Base-by-base conservation (phyloP, 1,284 basidiomycete species). In the Athelia sp. region DNA sequence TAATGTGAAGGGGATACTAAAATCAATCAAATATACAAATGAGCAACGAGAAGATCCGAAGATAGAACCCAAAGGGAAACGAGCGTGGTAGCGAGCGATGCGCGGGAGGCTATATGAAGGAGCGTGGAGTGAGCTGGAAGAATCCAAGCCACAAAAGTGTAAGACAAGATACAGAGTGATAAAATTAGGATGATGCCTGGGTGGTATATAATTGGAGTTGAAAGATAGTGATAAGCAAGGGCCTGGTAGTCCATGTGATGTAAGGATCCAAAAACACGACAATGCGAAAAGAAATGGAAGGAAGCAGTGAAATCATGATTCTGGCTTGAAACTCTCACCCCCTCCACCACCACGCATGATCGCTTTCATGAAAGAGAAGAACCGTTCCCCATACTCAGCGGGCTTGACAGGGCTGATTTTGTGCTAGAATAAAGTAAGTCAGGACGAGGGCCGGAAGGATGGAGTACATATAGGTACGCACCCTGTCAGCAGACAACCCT, bases 401-500 rank as follows among this genome's bases (percentile, higher is more conserved):
- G 94, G 91, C 3, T 88, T 85, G 1, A 97, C 90, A 8, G 94
- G 92, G 52, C 91, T 95, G 58, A 98, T 97, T 63, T 91, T 94
- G 61, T 93, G 90, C 91, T 95, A 60, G 18, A 57, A 54, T 47
- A 52, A 46, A 50, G 50, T 23, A 51, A 42, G 35, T 52, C 36
- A 52, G 31, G 15, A 50, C 45, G 18, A 23, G 54, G 23, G 26
- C 47, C 4, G 9, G 31, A 24, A 45, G 43, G 19, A 35, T 54
- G 49, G 31, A 31, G 46, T 53, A 40, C 43, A 46, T 32, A 47
- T 48, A 32, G 50, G 45, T 1, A 82, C 90, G 66, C 57, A 95
- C 92, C 56, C 87, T 71, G 73, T 96, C 92, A 45, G 89, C 86
- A 21, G 79, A 82, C 58, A 98, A 67, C 14, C 93, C 90, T 70